Conservation (phyloP, 805 yeast genomes). For the Cyberlindnera euphorbiiphila region DNA sequence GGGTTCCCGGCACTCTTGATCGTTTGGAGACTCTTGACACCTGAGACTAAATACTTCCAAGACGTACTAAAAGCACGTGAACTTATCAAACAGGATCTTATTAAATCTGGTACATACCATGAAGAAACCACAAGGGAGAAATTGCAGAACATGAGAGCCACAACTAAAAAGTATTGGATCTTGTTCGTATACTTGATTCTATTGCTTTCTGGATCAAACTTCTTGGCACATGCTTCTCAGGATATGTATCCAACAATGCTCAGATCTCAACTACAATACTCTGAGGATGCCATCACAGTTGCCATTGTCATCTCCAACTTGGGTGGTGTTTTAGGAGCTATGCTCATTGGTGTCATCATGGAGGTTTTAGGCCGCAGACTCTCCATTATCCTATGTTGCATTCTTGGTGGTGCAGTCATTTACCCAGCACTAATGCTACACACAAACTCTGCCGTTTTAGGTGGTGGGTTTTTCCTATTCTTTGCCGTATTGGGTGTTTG, state of each 20-base stretch:
- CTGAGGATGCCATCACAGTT: constrained; percentile 48
- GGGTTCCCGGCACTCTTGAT: constrained; percentile 58
- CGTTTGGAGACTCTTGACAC: constrained; percentile 51
- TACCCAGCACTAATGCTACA: constrained; percentile 54
- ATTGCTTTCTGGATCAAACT: constrained; percentile 66
- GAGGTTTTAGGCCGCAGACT: constrained; percentile 63
- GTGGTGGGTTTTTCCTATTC: constrained; percentile 64
- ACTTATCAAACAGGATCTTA: constrained; percentile 26
- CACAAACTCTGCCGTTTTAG: constrained; percentile 39
- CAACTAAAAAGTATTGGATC: constrained; percentile 55
- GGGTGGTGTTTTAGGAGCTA: constrained; percentile 66
- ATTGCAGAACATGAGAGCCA: constrained; percentile 29
- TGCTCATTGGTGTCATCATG: constrained; percentile 51
- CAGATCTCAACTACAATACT: constrained; percentile 45
- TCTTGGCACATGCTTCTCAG: constrained; percentile 70
- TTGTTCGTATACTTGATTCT: constrained; percentile 52
- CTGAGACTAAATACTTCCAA: constrained; percentile 57
- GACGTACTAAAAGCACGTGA: constrained; percentile 29
- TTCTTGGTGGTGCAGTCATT: constrained; percentile 55
- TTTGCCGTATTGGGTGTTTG: constrained; percentile 68
- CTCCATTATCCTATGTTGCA: constrained; percentile 47
- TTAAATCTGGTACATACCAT: constrained; percentile 26
- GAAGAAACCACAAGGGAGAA: constrained; percentile 23
- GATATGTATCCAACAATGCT: constrained; percentile 68
- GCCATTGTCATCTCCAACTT: constrained; percentile 59